Conservation (phyloP, 2,329 filamentous ascomycete genomes). For the Ophiostoma triangulosporum region DNA sequence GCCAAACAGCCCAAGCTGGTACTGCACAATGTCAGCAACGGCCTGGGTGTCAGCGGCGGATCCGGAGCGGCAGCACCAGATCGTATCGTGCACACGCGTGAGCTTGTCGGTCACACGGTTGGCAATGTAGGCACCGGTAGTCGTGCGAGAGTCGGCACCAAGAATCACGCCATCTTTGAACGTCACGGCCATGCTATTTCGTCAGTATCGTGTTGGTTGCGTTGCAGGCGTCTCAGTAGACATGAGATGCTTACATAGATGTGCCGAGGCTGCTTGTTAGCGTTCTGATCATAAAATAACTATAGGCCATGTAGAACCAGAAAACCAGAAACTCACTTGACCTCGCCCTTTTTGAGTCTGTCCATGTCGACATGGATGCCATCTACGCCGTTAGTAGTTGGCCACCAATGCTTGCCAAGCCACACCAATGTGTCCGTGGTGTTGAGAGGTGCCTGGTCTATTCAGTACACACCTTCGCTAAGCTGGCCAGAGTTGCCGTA, state of each 20-base stretch:
- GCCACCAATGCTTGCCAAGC: no score
- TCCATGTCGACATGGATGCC: constrained; percentile 99
- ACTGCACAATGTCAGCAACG: constrained; percentile 94
- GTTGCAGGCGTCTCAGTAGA: no score
- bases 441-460: no score
- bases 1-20: constrained; percentile 85
- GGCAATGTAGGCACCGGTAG: constrained; percentile 94
- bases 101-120: constrained; percentile 99
- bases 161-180: constrained; percentile 98
- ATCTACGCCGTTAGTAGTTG: constrained; percentile 42
- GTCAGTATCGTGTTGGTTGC: not conserved
- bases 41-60: constrained; percentile 97
- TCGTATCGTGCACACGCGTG: constrained; percentile 94
- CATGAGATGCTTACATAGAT: constrained; percentile 56
- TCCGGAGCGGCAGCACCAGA: constrained; percentile 98
- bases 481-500: constrained; percentile 48
- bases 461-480: constrained; percentile 38
- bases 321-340: constrained; percentile 58
- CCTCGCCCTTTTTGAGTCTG: constrained; percentile 93
- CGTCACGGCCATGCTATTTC: constrained; percentile 83
- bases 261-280: constrained; percentile 66
- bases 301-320: not conserved
- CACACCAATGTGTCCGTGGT: no score
- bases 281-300: not conserved
- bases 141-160: constrained; percentile 91